Evolutionary conservation across 2,329 filamentous ascomycete species (phyloP).

Genomic region (Tolypocladium guangdongense): DNA sequence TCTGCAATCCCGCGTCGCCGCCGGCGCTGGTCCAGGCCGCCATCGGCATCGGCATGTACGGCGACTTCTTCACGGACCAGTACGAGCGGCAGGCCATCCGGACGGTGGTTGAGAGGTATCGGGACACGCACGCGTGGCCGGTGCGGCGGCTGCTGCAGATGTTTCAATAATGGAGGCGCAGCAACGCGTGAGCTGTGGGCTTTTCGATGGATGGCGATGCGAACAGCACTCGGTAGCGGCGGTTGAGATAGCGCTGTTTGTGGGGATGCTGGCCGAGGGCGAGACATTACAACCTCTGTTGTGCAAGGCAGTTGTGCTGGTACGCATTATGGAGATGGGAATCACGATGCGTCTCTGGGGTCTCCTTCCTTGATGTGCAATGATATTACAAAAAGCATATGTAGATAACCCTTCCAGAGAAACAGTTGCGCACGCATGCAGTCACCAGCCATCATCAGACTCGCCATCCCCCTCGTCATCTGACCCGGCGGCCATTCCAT

Average conservation of each 20-base stretch:
- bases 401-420: neutral
- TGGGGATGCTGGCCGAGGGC: constrained; percentile 24
- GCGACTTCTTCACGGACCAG: constrained; percentile 28
- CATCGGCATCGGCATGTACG: constrained; percentile 29
- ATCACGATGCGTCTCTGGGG: neutral
- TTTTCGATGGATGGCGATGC: neutral
- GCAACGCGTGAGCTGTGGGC: neutral
- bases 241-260: constrained; percentile 25
- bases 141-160: constrained; percentile 24
- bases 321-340: constrained; percentile 1
- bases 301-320: too few relatives aligned
- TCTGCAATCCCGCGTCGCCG: constrained; percentile 25
- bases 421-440: too few relatives aligned
- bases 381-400: neutral
- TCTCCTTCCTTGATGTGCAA: neutral
- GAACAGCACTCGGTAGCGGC: too few relatives aligned
- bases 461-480: constrained; percentile 12
- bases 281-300: constrained; percentile 12
- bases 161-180: constrained; percentile 14
- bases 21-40: constrained; percentile 27
- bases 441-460: constrained; percentile 1
- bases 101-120: constrained; percentile 32
- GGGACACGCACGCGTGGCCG: constrained; percentile 29
- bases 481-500: constrained; percentile 22
- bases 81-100: constrained; percentile 26